Conservation (phyloP, 2,329 filamentous ascomycete species). For the Fusarium sp. region DNA sequence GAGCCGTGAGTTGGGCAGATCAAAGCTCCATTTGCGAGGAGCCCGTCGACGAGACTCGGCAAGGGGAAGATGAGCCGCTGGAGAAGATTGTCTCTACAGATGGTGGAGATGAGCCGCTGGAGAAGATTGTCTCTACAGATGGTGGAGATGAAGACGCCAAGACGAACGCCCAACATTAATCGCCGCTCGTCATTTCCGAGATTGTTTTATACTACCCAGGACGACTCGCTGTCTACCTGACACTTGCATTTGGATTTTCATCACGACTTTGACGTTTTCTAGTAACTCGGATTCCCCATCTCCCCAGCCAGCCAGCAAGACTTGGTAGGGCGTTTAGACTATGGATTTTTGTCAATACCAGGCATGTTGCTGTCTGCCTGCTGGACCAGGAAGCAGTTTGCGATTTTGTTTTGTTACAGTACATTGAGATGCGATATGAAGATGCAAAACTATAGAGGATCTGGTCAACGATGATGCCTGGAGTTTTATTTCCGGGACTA, state of each 20-base stretch:
- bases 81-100: conserved; percentile 30
- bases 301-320: conserved; percentile 13
- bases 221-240: neutral
- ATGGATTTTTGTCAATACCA: conserved; percentile 32
- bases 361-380: conserved; percentile 27
- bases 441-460: conserved; percentile 22
- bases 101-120: conserved; percentile 15
- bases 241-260: conserved; percentile 16
- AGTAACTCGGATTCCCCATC: conserved; percentile 19
- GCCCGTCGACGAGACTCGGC: conserved; percentile 16
- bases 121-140: conserved; percentile 27
- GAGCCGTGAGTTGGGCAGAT: conserved; percentile 41
- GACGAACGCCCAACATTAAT: conserved; percentile 17
- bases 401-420: conserved; percentile 10
- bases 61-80: conserved; percentile 18
- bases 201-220: neutral
- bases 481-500: conserved; percentile 19
- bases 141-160: conserved; percentile 9
- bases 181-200: neutral
- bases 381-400: conserved; percentile 23
- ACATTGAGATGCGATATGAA: conserved; percentile 35
- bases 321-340: conserved; percentile 14
- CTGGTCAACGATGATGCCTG: conserved; percentile 18
- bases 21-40: conserved; percentile 34
- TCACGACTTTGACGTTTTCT: conserved; percentile 14